Evolutionary conservation across 495 filamentous ascomycete genomes (phyloP), one percentile per base, ranked within the genome.

Genomic region (Penicillium simplicissimum): DNA sequence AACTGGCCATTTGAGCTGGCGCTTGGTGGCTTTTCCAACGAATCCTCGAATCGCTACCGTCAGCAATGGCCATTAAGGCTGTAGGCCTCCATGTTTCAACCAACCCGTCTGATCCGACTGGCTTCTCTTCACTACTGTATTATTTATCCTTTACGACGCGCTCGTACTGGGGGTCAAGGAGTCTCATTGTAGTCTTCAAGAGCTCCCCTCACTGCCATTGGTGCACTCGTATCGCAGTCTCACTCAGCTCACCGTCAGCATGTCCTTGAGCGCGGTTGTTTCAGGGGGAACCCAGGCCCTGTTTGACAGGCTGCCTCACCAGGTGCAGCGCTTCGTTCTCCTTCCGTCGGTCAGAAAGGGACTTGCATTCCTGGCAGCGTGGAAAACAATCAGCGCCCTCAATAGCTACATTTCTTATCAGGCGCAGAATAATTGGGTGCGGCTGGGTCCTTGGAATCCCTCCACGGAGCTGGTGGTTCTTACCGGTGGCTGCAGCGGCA

Each of bases 401-500:
- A 34, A 36, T 35, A 17, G 51, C 51, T 61, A 61, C 36, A 38
- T 63, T 28, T 63, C 61, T 11, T 15, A 36, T 13, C 14, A 33
- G 14, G 55, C 42, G 3, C 51, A 59, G 10, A 63, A 59, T 13
- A 54, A 40, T 10, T 53, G 51, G 51, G 33, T 53, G 0, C 51
- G 33, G 25, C 19, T 45, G 1, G n/a, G 17, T 15, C 15, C 60
- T n/a, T 64, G 61, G 61, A 36, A 64, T 17, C 21, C 36, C 10
- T 28, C 36, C 8, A 11, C 25, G 11, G 88, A 90, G 73, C 79
- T 89, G 53, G 85, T 87, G 1, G 69, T 89, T 13, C 77, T 90
- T 49, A 89, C 87, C 1, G 87, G 88, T 10, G 87, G 87, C 4
- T 79, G 82, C 21, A 81, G 81, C 54, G 88, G 86, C 2, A 88